Evolutionary conservation across 1,284 basidiomycete genomes (phyloP).

Genomic region (Sanghuangporus sanghuang): DNA sequence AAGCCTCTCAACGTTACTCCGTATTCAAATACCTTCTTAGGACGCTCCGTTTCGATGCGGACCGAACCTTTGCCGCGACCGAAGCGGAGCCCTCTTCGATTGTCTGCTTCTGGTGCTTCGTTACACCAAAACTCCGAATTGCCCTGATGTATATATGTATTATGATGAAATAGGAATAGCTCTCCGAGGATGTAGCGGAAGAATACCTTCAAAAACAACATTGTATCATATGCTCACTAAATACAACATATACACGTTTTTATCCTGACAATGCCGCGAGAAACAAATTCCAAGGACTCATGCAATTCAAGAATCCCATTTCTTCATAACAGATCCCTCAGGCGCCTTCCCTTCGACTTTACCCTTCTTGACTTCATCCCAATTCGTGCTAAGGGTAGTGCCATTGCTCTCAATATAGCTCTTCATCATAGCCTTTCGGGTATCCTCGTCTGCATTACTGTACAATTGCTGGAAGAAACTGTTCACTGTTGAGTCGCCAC

Average conservation of each 20-base stretch:
- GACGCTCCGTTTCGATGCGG: constrained; percentile 12
- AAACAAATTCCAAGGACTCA: background rate
- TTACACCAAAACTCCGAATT: background rate
- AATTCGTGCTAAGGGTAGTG: constrained; percentile 90
- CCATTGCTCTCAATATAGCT: constrained; percentile 89
- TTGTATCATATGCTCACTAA: background rate
- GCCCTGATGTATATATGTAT: background rate
- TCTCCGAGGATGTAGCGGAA: background rate
- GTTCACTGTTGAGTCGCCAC: constrained; percentile 75
- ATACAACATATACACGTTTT: background rate
- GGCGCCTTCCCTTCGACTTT: constrained; percentile 75
- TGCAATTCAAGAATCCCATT: constrained; percentile 45
- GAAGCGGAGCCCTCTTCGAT: constrained; percentile 11
- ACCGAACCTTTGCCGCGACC: constrained; percentile 12
- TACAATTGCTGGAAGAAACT: constrained; percentile 83
- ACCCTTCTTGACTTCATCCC: constrained; percentile 77
- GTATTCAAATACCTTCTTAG: constrained; percentile 13
- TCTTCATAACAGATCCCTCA: constrained; percentile 75
- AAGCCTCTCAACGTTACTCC: constrained; percentile 5
- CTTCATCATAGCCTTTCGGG: constrained; percentile 92
- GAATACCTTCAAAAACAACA: background rate
- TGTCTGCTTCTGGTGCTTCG: constrained; percentile 4
- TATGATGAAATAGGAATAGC: background rate
- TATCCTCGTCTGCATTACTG: constrained; percentile 82
- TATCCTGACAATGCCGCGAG: background rate